Percentiles rank a stretch among this genome's conserved stretches.
phyloP scores from a whole-genome alignment of 176 grass and related monocot genomes.

The Bromus sterilis region DNA sequence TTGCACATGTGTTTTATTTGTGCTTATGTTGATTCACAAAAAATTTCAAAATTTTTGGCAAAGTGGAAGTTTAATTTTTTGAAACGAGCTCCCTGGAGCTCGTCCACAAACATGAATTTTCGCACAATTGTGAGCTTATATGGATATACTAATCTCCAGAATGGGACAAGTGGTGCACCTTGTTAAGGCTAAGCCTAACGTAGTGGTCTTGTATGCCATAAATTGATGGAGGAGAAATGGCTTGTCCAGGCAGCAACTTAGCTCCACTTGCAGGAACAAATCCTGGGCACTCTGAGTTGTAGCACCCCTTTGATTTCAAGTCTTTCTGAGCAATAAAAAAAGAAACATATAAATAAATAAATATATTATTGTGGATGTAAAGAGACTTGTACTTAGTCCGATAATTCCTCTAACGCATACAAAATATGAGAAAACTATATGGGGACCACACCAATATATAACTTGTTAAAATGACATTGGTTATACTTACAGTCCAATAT shows the following conservation, averaged over 20 bases:
- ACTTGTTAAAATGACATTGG: background rate
- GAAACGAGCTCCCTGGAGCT: no score
- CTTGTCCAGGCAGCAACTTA: slow-evolving; percentile 24
- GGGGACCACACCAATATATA: background rate
- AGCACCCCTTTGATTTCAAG: background rate
- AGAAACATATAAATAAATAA: background rate
- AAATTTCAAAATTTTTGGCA: no score
- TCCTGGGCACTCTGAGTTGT: slow-evolving; percentile 16
- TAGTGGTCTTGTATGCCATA: background rate
- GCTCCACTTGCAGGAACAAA: slow-evolving; percentile 21
- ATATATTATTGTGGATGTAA: background rate
- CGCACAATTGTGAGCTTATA: background rate
- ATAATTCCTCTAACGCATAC: background rate
- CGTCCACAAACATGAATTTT: no score
- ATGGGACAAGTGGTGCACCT: background rate
- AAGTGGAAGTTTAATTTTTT: no score
- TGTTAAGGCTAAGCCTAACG: slow-evolving; percentile 19
- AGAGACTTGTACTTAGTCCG: background rate
- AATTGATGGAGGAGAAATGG: background rate
- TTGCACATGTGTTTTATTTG: no score
- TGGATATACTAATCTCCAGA: background rate
- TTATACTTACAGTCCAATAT: slow-evolving; percentile 33
- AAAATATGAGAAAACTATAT: background rate
- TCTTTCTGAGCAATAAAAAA: slow-evolving; percentile 3
- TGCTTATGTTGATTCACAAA: no score